Evolutionary conservation across 2,329 filamentous ascomycete genomes (phyloP).

Genomic region (Zasmidium citrigriseum): DNA sequence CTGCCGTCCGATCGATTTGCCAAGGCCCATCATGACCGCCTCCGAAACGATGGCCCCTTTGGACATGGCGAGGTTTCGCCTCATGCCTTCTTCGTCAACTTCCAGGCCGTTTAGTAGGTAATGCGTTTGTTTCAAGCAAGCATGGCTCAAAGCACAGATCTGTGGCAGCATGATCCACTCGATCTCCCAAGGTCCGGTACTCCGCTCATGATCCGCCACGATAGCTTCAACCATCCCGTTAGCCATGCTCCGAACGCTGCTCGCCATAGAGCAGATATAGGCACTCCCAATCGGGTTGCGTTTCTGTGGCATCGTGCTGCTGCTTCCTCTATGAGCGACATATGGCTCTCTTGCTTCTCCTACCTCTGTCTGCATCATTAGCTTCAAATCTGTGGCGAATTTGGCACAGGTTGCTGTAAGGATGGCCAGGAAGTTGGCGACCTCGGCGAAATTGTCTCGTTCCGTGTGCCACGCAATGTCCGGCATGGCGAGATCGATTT

Average conservation of each 20-base stretch:
- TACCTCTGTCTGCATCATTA: conserved; percentile 35
- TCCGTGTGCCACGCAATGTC: conserved; percentile 35
- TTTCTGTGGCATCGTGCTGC: conserved; percentile 57
- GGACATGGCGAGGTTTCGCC: conserved; percentile 32
- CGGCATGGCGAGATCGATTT: conserved; percentile 27
- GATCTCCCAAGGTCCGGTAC: conserved; percentile 33
- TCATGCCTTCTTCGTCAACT: conserved; percentile 29
- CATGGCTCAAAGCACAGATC: conserved; percentile 27
- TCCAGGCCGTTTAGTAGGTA: conserved; percentile 29
- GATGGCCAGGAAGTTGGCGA: conserved; percentile 25
- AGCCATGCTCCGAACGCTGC: conserved; percentile 24
- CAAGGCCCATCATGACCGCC: conserved; percentile 43
- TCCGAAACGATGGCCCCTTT: conserved; percentile 38
- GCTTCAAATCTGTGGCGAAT: conserved; percentile 32
- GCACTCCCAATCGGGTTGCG: conserved; percentile 31
- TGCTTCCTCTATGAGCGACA: conserved; percentile 55
- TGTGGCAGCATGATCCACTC: conserved; percentile 34
- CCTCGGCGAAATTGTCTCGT: conserved; percentile 32
- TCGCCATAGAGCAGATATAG: conserved; percentile 29
- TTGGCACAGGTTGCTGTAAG: conserved; percentile 33
- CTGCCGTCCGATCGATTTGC: conserved; percentile 37
- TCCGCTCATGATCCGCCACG: conserved; percentile 32
- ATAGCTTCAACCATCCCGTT: conserved; percentile 27
- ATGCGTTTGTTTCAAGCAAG: conserved; percentile 27
- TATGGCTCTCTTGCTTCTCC: conserved; percentile 39